Base-by-base conservation (phyloP, 192 early-diverging fungal species). In the Chytriomyces confervae region DNA sequence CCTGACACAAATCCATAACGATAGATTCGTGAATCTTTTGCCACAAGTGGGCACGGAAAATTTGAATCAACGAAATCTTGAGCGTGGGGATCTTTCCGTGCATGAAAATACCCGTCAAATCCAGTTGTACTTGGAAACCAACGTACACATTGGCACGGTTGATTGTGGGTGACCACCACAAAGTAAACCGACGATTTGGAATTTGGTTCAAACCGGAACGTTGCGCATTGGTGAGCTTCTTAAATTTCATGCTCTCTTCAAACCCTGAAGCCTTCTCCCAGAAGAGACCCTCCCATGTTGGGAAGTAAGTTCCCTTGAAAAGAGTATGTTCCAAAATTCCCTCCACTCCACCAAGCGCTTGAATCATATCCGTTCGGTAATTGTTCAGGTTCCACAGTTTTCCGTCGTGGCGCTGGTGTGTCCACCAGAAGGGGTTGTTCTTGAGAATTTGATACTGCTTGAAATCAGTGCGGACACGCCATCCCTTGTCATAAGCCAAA, bases 71-170 rank as follows among this genome's bases (percentile, higher is more conserved):
- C 6, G 96, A 97, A 81, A 99, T 98, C 91, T 99, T 99, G 7
- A 99, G 89, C 1, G 97, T 99, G 16, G 97, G 97, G 77, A 99
- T 96, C 85, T 99, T 99, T 77, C 97, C 97, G 85, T 99, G 96
- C 97, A 99, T 99, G 80, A 98, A 99, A 62, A 99, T 99, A 83
- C 97, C 97, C 7, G 97, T 99, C 82, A 99, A 88, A 91, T 99
- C 97, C 57, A 99, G 88, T 85, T 99, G 97, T 75, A 98, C 96
- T 84, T 98, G 96, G 95, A 99, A 99, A 86, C 97, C 97, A 65
- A 99, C 95, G 80, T 99, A 99, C 20, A 99, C 97, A 82, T 99
- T 97, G 46, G 95, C 93, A 75, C 95, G 91, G 82, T 99, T 99
- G 81, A 99, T 97, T 6, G 97, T 99, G 5, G 96, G 96, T 49